phyloP scores from a whole-genome alignment of 139 green algal species.

The Chlorella sp. region DNA sequence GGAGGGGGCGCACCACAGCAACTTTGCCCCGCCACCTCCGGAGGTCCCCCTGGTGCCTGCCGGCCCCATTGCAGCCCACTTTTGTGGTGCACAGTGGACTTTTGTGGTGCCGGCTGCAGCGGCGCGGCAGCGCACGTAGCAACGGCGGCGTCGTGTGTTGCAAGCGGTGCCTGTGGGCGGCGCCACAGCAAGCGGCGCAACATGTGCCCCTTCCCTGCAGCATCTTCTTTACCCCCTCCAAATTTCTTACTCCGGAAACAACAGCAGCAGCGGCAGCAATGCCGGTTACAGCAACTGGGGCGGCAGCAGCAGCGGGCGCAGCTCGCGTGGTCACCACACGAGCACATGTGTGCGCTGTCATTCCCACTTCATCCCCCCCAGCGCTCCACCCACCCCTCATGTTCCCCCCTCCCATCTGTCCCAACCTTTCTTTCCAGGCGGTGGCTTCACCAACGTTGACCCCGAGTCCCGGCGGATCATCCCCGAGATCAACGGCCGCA shows the following conservation, averaged over 20 bases:
- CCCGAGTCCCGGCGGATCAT: conserved; percentile 89
- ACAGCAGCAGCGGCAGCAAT: background rate
- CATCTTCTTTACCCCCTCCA: background rate
- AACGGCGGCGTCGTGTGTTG: background rate
- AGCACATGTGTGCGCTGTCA: too few species aligned
- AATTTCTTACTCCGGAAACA: background rate
- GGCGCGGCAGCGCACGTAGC: background rate
- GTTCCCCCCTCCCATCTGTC: too few species aligned
- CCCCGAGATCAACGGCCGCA: conserved; percentile 69
- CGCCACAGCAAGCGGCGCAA: background rate
- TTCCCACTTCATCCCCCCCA: too few species aligned
- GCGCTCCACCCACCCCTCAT: background rate
- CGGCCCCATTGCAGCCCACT: too few species aligned
- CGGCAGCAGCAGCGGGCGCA: background rate
- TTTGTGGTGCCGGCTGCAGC: too few species aligned
- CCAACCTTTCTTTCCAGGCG: conserved; percentile 41
- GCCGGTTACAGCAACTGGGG: background rate
- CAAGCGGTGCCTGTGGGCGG: background rate
- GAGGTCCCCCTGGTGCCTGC: too few species aligned
- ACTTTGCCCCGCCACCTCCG: too few species aligned
- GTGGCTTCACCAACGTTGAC: conserved; percentile 93
- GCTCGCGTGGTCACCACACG: background rate
- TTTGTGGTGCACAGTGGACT: too few species aligned
- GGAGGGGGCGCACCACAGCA: too few species aligned
- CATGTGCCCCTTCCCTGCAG: background rate